Evolutionary conservation across 305 asterid genomes (phyloP), one percentile per base, ranked within the genome.

Genomic region (Solanum hybrid): DNA sequence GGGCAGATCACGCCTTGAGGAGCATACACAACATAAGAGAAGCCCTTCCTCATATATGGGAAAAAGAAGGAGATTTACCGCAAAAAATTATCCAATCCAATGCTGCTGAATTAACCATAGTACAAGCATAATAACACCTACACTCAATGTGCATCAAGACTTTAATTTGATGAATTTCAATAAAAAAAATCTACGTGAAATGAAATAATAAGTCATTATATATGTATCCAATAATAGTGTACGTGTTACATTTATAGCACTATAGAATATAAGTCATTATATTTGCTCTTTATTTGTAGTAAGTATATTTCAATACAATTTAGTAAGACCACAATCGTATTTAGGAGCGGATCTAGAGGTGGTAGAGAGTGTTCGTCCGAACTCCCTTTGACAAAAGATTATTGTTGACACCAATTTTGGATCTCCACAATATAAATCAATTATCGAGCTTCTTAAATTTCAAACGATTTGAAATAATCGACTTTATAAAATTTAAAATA

Each of bases 11-110:
- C 87, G 98, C 98, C 75, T 90, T 97, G 86, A 93, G 90, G 91
- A 97, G 98, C 93, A 95, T 96, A 90, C 99, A 97, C 90, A 97
- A 95, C 88, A 92, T 97, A 32, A 95, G 92, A 89, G 99, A 96
- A 91, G 98, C 98, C 69, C 86, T 96, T 73, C 98, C 98, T 87
- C 95, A 95, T 66, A 93, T 96, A 94, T 97, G 98, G 98, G 97
- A 95, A 89, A 92, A 91, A 89, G 95, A 91, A 89, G 95, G 90
- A 85, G 96, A 93, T 91, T 94, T 91, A 24, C 75, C 86, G 90
- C 94, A 94, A 88, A 96, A 92, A 89, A 69, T 89, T 69, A 92
- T 94, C 86, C 97, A 94, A 89, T 81, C 86, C 71, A 42, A 81
- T 81, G 86, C 86, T 6, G 12, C 75, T 27, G 87, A 94, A 92